These are phyloP conservation scores for Sporisorium graminicola DNA, from an alignment of 1,284 basidiomycete genomes.

Conservation along the genomic window DNA sequence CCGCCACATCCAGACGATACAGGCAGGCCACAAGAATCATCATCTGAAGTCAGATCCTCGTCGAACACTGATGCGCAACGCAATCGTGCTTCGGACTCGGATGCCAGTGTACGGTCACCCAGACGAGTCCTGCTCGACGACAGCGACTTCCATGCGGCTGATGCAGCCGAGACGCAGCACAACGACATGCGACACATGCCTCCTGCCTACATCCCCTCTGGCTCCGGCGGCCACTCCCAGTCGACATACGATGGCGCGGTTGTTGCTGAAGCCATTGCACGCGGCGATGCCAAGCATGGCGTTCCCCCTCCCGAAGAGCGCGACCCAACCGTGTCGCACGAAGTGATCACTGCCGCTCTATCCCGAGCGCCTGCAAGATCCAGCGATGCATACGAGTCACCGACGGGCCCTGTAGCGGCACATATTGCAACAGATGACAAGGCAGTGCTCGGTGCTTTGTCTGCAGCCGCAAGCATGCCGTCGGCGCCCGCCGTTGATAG, in stretches of 20 bases:
- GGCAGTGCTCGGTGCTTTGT: conserved; percentile 45
- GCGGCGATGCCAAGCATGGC: conserved; percentile 47
- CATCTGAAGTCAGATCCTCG: conserved; percentile 10
- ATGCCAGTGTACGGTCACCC: conserved; percentile 11
- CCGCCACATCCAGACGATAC: conserved; percentile 44
- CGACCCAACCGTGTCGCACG: conserved; percentile 23
- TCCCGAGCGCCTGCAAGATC: background rate
- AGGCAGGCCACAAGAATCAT: background rate
- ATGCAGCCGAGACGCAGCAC: conserved; percentile 39
- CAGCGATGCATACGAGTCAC: background rate
- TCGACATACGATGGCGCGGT: conserved; percentile 12
- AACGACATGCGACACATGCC: conserved; percentile 50
- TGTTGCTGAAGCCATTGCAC: conserved; percentile 29
- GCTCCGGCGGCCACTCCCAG: conserved; percentile 9
- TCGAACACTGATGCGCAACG: conserved; percentile 9
- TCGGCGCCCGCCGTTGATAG: conserved; percentile 25
- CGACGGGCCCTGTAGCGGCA: conserved; percentile 22
- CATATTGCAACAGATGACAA: conserved; percentile 64
- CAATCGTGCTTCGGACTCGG: background rate
- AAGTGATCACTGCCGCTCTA: conserved; percentile 34
- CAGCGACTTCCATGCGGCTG: conserved; percentile 54
- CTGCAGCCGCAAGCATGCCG: conserved; percentile 48
- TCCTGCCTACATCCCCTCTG: conserved; percentile 57
- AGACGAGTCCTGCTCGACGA: conserved; percentile 36
- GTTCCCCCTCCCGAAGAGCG: conserved; percentile 40